Evolutionary conservation across 108 stramenopile species (phyloP), one percentile per base, ranked within the genome.

Genomic region (Fragilaria radians): DNA sequence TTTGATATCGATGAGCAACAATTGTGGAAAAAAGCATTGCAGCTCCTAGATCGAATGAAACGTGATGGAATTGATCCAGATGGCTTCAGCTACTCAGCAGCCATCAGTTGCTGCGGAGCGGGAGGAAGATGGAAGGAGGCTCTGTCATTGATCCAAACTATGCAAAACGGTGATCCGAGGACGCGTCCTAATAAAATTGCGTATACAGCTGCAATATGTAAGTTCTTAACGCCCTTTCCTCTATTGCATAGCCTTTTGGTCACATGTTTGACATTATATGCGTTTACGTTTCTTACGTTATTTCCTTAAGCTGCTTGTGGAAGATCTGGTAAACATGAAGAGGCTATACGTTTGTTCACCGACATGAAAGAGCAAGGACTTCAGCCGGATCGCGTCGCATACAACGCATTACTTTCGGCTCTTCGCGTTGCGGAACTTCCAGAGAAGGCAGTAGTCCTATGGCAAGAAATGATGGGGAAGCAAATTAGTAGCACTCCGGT

Each of bases 71-170:
- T 91, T 9, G 51, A 70, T 32, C 77, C 79, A 2, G 90, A 91
- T 65, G 77, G 77, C 1, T 91, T 85, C 48, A 82, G 76, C 11
- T 91, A 74, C 61, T 80, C 81, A 25, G 78, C 81, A n/a, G 89
- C 83, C 17, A 81, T 91, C 5, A 81, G 74, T 48, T 81, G 80
- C 28, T 91, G 86, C 56, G 82, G 81, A 23, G 77, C 87, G 9
- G 79, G 82, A 29, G 89, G 89, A 36, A 64, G 81, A 32, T 91
- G 85, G 85, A 48, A 86, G 71, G 86, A 87, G 58, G 86, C 89
- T 1, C 58, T 86, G 21, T 52, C 76, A 32, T 67, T 87, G 19
- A 86, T 91, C 47, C 54, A 72, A 47, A 50, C 46, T 3, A 91
- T 91, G 89, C 77, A 83, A 51, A 65, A 69, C 28, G 78, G 80